Percentiles rank a stretch among this genome's conserved stretches.
Conservation (phyloP, 1,284 basidiomycete genomes). For the Papiliotrema flavescens region DNA sequence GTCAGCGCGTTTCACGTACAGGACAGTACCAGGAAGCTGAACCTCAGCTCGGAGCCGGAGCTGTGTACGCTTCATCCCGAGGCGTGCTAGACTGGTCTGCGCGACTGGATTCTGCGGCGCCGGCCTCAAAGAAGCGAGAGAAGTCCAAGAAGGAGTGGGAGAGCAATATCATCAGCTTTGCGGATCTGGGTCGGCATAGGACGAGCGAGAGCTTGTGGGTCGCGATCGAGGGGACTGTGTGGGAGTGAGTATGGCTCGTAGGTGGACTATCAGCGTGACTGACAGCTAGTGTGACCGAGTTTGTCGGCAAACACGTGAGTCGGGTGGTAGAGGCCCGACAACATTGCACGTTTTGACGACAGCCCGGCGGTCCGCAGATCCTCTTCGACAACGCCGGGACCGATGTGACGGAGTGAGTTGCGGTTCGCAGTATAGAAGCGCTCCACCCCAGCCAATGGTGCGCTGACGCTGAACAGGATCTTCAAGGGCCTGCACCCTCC, state of each 20-base stretch:
- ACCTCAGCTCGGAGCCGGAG: too few species aligned
- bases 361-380: slow-evolving; percentile 34
- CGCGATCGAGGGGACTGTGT: slow-evolving; percentile 34
- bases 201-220: slow-evolving; percentile 29
- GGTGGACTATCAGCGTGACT: neutral
- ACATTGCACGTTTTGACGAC: neutral
- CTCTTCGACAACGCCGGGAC: slow-evolving; percentile 32
- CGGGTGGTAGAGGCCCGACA: neutral
- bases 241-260: slow-evolving; percentile 23
- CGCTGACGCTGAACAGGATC: neutral
- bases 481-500: slow-evolving; percentile 25
- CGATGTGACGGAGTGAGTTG: slow-evolving; percentile 26
- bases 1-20: too few species aligned
- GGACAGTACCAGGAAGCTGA: too few species aligned
- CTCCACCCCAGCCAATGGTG: too few species aligned
- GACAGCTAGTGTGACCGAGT: slow-evolving; percentile 25
- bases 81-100: too few species aligned
- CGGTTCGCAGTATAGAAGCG: neutral
- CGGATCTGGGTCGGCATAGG: slow-evolving; percentile 30
- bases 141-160: neutral
- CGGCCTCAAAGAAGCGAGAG: neutral
- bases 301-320: slow-evolving; percentile 12
- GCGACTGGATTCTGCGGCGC: neutral
- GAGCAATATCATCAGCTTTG: neutral
- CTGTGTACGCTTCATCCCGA: too few species aligned